phyloP scores from a whole-genome alignment of 495 filamentous ascomycete species.

The Aspergillus asperescens region DNA sequence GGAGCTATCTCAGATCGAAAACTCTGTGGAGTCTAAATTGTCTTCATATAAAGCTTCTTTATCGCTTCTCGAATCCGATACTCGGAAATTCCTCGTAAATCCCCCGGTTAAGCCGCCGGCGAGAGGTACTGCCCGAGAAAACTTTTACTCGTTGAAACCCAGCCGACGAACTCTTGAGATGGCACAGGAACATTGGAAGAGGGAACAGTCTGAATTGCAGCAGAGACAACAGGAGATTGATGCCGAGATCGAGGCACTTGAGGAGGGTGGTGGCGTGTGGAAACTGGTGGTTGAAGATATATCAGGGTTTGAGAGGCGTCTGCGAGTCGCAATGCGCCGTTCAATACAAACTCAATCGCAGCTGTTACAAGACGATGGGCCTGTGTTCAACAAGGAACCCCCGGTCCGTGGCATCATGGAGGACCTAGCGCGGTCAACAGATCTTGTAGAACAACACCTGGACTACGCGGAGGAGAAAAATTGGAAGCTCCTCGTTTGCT shows the following conservation, averaged over 20 bases:
- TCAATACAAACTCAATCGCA: conserved; percentile 26
- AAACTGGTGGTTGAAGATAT: conserved; percentile 61
- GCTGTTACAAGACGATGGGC: conserved; percentile 11
- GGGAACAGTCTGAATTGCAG: conserved; percentile 54
- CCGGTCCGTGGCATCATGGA: conserved; percentile 34
- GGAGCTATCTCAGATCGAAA: conserved; percentile 59
- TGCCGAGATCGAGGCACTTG: conserved; percentile 67
- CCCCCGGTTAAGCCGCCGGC: conserved; percentile 44
- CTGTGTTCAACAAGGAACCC: conserved; percentile 15
- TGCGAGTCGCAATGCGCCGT: conserved; percentile 53
- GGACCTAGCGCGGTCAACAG: conserved; percentile 40
- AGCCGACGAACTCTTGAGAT: conserved; percentile 70
- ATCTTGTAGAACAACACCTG: conserved; percentile 34
- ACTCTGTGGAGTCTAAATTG: conserved; percentile 55
- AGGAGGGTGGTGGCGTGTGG: conserved; percentile 81
- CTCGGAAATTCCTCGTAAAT: conserved; percentile 37
- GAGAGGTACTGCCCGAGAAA: conserved; percentile 21
- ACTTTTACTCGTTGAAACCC: conserved; percentile 52
- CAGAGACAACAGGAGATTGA: conserved; percentile 56
- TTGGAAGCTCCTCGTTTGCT: conserved; percentile 87
- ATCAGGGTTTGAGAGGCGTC: conserved; percentile 58
- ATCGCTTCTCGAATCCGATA: conserved; percentile 50
- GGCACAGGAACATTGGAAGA: conserved; percentile 70
- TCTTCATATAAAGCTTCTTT: conserved; percentile 54
- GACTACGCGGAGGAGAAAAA: conserved; percentile 46